Percentiles rank a stretch among this genome's conserved stretches.
Conservation (phyloP, 306 rosid genomes). For the Prunus mongolica region DNA sequence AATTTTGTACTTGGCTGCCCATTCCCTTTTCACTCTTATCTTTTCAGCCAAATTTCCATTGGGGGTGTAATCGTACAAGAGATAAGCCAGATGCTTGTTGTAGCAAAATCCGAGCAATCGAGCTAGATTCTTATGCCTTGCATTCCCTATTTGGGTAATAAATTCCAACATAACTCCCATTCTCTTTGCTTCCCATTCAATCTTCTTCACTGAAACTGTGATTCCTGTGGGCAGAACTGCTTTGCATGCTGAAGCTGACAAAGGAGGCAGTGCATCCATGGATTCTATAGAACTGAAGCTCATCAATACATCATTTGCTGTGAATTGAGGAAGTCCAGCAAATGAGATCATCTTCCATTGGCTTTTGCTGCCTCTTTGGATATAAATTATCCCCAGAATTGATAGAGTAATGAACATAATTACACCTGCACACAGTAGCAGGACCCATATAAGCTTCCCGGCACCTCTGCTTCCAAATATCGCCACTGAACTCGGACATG, state of each 20-base stretch:
- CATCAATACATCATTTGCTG: slow-evolving; percentile 67
- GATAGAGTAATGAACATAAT: slow-evolving; percentile 43
- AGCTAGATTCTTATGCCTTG: slow-evolving; percentile 69
- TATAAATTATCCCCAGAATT: slow-evolving; percentile 41
- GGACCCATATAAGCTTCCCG: slow-evolving; percentile 45
- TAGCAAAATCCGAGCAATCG: slow-evolving; percentile 70
- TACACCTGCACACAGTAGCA: slow-evolving; percentile 56
- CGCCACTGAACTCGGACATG: slow-evolving; percentile 56
- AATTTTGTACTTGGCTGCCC: slow-evolving; percentile 65
- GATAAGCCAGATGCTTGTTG: slow-evolving; percentile 69
- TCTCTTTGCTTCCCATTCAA: slow-evolving; percentile 60
- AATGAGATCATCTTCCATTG: slow-evolving; percentile 89
- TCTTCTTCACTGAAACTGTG: slow-evolving; percentile 70
- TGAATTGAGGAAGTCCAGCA: slow-evolving; percentile 80
- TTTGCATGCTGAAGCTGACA: slow-evolving; percentile 47
- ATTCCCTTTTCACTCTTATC: slow-evolving; percentile 55
- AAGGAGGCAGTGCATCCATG: slow-evolving; percentile 34
- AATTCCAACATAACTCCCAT: slow-evolving; percentile 43
- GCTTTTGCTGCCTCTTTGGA: slow-evolving; percentile 38
- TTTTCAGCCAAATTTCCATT: slow-evolving; percentile 79
- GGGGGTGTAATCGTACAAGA: slow-evolving; percentile 73
- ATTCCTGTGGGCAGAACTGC: slow-evolving; percentile 92
- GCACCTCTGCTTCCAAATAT: slow-evolving; percentile 52
- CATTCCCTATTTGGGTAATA: slow-evolving; percentile 54
- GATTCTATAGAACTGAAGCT: slow-evolving; percentile 56